These are phyloP conservation scores for Umbelopsis isabellina DNA, from an alignment of 192 early-diverging fungal genomes.

Conservation along the genomic window DNA sequence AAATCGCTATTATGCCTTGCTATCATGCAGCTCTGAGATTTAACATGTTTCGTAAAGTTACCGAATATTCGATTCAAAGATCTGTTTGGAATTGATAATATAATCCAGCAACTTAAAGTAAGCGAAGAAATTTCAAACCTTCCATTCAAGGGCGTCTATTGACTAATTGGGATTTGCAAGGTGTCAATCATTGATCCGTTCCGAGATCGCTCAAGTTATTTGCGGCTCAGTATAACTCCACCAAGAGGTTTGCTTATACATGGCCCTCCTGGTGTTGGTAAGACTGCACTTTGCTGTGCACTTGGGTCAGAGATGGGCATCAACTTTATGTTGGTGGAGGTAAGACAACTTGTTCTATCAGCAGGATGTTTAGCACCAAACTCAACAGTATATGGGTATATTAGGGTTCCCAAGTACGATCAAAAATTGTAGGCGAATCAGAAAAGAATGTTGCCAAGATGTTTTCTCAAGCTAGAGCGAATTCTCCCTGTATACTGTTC, in stretches of 20 bases:
- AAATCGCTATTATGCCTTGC: neutral
- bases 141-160: neutral
- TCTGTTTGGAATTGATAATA: slow-evolving; percentile 77
- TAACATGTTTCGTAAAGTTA: slow-evolving; percentile 42
- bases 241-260: slow-evolving; percentile 84
- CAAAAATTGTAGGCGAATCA: slow-evolving; percentile 93
- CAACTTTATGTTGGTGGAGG: slow-evolving; percentile 85
- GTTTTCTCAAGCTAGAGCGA: slow-evolving; percentile 82
- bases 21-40: neutral
- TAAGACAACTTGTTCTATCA: slow-evolving; percentile 21
- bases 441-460: slow-evolving; percentile 83
- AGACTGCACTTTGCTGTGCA: slow-evolving; percentile 87
- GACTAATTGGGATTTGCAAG: slow-evolving; percentile 23
- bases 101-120: slow-evolving; percentile 68
- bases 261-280: slow-evolving; percentile 90
- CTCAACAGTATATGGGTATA: neutral
- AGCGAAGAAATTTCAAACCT: neutral
- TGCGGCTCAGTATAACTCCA: slow-evolving; percentile 66
- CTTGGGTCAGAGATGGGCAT: slow-evolving; percentile 77
- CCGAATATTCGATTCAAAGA: slow-evolving; percentile 68
- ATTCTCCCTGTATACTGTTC: slow-evolving; percentile 87
- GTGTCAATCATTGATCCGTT: slow-evolving; percentile 61
- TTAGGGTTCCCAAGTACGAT: slow-evolving; percentile 80
- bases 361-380: neutral
- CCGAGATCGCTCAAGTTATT: slow-evolving; percentile 49